Conservation (phyloP, 768 basidiomycete species). For the Lepiota brunneoincarnata region DNA sequence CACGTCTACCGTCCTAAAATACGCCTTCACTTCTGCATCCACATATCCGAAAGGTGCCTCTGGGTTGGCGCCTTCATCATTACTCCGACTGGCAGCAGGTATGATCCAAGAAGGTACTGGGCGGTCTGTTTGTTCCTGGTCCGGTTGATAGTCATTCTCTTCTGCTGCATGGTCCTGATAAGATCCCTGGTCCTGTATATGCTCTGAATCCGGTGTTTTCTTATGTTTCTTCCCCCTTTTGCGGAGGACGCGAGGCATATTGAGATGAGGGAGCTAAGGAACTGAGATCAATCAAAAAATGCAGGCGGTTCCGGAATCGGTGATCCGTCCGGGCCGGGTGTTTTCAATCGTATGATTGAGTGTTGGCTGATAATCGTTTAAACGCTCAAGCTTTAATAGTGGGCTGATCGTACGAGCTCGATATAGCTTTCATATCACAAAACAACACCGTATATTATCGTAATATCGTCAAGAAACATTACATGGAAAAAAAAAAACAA, state of each 20-base stretch:
- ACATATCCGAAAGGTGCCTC: conserved; percentile 90
- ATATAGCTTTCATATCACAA: background rate
- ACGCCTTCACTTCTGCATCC: conserved; percentile 88
- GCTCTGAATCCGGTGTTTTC: conserved; percentile 34
- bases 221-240: conserved; percentile 79
- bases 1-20: conserved; percentile 85
- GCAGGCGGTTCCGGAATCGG: background rate
- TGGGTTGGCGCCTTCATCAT: conserved; percentile 35
- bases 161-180: conserved; percentile 1
- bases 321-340: conserved; percentile 3
- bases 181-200: conserved; percentile 10
- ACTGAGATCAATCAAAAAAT: background rate
- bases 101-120: conserved; percentile 74
- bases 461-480: background rate
- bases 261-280: background rate
- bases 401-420: no score
- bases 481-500: background rate
- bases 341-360: background rate
- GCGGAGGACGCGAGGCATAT: conserved; percentile 73
- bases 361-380: background rate
- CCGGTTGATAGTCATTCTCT: conserved; percentile 14
- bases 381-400: no score
- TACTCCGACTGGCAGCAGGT: conserved; percentile 28
- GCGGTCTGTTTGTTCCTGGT: conserved; percentile 14
- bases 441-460: no score